Conservation (phyloP, 805 yeast genomes). For the Saturnispora mendoncae region DNA sequence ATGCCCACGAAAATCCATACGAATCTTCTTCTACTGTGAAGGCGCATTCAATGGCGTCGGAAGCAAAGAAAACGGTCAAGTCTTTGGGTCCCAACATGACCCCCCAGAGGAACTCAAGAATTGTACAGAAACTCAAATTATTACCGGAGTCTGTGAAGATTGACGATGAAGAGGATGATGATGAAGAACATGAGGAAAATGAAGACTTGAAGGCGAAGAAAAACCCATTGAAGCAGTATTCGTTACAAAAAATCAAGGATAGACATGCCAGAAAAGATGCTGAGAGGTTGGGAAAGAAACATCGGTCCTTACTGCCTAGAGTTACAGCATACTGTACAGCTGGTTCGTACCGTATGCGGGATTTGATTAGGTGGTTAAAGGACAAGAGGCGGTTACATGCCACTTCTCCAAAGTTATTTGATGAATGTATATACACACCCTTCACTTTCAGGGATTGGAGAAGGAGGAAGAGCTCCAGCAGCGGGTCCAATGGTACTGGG, state of each 20-base stretch:
- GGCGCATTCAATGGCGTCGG: background rate
- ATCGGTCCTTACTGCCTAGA: slow-evolving; percentile 76
- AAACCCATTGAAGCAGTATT: slow-evolving; percentile 34
- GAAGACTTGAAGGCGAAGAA: slow-evolving; percentile 15
- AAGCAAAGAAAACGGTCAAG: slow-evolving; percentile 20
- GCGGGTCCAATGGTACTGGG: slow-evolving; percentile 3
- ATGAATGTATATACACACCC: slow-evolving; percentile 91
- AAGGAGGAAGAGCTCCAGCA: slow-evolving; percentile 24
- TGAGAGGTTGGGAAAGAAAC: slow-evolving; percentile 80
- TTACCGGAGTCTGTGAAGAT: slow-evolving; percentile 50
- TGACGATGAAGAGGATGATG: slow-evolving; percentile 16
- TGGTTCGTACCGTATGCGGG: slow-evolving; percentile 84
- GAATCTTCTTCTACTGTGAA: slow-evolving; percentile 4
- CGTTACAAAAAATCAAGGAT: slow-evolving; percentile 82
- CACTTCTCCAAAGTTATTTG: slow-evolving; percentile 79
- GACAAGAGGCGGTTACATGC: slow-evolving; percentile 67
- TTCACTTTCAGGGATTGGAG: slow-evolving; percentile 78
- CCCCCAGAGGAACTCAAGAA: slow-evolving; percentile 66
- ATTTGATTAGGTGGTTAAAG: slow-evolving; percentile 73
- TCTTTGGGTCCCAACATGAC: slow-evolving; percentile 44
- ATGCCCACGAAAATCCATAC: slow-evolving; percentile 5
- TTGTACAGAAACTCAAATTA: slow-evolving; percentile 63
- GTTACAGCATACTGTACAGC: slow-evolving; percentile 97
- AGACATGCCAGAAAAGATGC: slow-evolving; percentile 90
- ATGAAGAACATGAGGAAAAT: slow-evolving; percentile 12